Evolutionary conservation across 345 rosid species (phyloP), one percentile per base, ranked within the genome.

Genomic region (Salix exigua): DNA sequence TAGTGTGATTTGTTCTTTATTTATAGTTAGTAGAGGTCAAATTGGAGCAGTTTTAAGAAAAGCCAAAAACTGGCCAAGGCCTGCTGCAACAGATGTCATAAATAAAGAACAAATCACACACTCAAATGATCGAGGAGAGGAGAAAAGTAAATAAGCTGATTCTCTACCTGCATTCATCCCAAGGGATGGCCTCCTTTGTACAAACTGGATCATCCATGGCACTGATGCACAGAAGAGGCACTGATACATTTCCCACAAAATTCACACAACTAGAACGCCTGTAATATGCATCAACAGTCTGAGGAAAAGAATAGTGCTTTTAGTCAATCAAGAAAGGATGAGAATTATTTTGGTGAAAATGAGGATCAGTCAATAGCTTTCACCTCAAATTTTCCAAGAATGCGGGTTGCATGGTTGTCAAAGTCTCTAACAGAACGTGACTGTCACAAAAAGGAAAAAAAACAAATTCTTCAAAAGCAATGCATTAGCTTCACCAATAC

Each of bases 141-240:
- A 50, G 46, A 75, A 66, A 16, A 37, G 65, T 18, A 18, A 58
- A 44, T 17, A 53, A 68, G 21, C 44, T 30, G 51, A 19, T 46
- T 73, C 46, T 69, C 37, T 68, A 78, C 88, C 85, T 75, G 69
- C 85, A 82, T 76, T 85, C 88, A 82, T 85, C 85, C 83, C 78
- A 80, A 51, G 84, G 88, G 64, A 82, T 85, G 61, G 88, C 80
- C 80, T 85, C 88, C 23, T 76, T 73, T 2, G 85, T 80, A 38
- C 88, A 85, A 51, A 85, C 82, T 16, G 88, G 88, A 76, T 82
- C 88, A 50, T 85, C 88, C 71, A 82, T 38, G 31, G 88, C 78
- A 75, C 72, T 85, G 42, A 82, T 74, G 58, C 82, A 85, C 30
- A 82, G 76, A 75, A 85, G 82, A 66, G 88, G 88, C 37, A 85